phyloP scores from a whole-genome alignment of 345 rosid species.

The Eutrema yunnanense region DNA sequence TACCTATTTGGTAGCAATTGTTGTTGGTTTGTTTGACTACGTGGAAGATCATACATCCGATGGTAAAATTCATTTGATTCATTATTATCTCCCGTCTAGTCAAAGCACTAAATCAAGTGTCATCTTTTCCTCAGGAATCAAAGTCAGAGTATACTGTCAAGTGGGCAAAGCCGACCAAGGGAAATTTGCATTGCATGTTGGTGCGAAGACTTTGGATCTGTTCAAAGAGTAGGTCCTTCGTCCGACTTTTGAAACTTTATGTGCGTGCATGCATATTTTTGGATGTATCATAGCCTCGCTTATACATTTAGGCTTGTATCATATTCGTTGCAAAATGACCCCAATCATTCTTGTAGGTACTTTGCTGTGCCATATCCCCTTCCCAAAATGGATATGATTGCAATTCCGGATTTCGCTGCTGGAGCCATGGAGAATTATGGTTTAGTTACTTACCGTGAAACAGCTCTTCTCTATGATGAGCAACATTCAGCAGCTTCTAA shows the following conservation, averaged over 20 bases:
- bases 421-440: constrained; percentile 99
- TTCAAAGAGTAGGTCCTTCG: constrained; percentile 63
- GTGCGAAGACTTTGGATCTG: constrained; percentile 78
- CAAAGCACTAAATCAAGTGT: background rate
- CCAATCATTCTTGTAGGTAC: constrained; percentile 43
- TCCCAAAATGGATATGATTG: constrained; percentile 96
- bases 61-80: constrained; percentile 36
- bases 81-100: background rate
- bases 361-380: constrained; percentile 86
- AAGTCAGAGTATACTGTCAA: constrained; percentile 88
- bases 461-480: constrained; percentile 85
- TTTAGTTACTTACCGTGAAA: constrained; percentile 89
- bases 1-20: constrained; percentile 91
- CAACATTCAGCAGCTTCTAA: constrained; percentile 94
- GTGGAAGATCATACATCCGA: constrained; percentile 87
- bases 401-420: constrained; percentile 95
- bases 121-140: constrained; percentile 46
- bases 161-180: constrained; percentile 89
- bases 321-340: constrained; percentile 2
- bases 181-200: constrained; percentile 87
- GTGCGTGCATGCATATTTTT: constrained; percentile 9
- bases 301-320: background rate
- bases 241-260: background rate
- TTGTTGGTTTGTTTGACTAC: constrained; percentile 82
- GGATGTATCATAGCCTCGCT: background rate